phyloP scores from a whole-genome alignment of 176 grass and related monocot genomes.

The Musa troglodytarum region DNA sequence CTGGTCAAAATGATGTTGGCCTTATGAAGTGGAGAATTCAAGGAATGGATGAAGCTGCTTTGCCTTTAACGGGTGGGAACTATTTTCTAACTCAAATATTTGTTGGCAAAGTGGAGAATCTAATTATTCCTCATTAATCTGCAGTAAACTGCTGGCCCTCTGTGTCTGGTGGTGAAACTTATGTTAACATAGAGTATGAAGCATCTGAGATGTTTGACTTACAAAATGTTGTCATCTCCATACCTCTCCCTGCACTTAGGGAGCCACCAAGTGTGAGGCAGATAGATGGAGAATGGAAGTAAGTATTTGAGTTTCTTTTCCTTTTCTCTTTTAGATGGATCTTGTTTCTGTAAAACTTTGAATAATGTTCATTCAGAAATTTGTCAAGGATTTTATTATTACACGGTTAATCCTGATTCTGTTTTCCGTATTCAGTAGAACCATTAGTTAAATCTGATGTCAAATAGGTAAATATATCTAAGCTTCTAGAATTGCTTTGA shows the following conservation, averaged over 20 bases:
- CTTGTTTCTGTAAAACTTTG: too few relatives aligned
- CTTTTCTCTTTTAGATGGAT: not conserved
- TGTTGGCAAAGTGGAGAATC: not conserved
- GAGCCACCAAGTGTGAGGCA: conserved; percentile 59
- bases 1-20: conserved; percentile 73
- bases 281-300: conserved; percentile 93
- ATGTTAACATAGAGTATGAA: conserved; percentile 81
- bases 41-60: conserved; percentile 62
- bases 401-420: too few relatives aligned
- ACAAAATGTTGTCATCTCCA: conserved; percentile 71
- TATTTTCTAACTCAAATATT: conserved; percentile 3
- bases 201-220: conserved; percentile 76
- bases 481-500: too few relatives aligned
- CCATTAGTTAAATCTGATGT: too few relatives aligned
- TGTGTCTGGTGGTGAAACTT: conserved; percentile 47
- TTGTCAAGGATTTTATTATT: too few relatives aligned
- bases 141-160: conserved; percentile 87
- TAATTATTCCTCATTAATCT: conserved; percentile 7
- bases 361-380: too few relatives aligned
- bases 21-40: conserved; percentile 86
- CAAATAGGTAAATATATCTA: too few relatives aligned
- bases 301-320: conserved; percentile 16
- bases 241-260: conserved; percentile 70
- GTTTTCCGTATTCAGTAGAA: too few relatives aligned
- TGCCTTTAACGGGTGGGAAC: conserved; percentile 59